phyloP scores from a whole-genome alignment of 306 rosid species.

The Senna tora region DNA sequence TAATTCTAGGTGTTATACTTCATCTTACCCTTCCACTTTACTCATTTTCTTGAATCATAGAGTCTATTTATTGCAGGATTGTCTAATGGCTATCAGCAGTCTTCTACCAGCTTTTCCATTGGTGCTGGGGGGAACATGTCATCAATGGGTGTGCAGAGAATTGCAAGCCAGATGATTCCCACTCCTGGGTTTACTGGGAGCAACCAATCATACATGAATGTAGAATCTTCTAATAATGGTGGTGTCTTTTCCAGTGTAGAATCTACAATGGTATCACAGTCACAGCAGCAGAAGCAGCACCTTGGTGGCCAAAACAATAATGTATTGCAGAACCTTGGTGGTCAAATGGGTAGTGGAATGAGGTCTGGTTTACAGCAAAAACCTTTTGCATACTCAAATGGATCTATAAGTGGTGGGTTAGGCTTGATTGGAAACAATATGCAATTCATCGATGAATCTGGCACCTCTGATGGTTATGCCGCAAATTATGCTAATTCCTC shows the following conservation, averaged over 20 bases:
- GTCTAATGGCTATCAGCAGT: constrained; percentile 85
- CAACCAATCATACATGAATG: constrained; percentile 61
- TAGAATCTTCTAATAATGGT: constrained; percentile 67
- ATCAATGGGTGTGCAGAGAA: constrained; percentile 66
- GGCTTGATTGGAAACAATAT: constrained; percentile 79
- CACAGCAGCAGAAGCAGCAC: constrained; percentile 78
- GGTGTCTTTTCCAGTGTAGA: constrained; percentile 72
- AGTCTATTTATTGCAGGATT: constrained; percentile 61
- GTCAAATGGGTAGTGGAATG: constrained; percentile 79
- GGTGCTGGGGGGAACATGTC: constrained; percentile 76
- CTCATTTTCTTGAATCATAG: constrained; percentile 34
- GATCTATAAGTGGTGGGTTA: constrained; percentile 63
- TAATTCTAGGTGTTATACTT: constrained; percentile 41
- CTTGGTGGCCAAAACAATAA: constrained; percentile 73
- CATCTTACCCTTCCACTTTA: constrained; percentile 1
- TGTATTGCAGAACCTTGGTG: constrained; percentile 68
- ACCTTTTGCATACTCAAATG: constrained; percentile 81
- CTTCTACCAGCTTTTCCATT: constrained; percentile 70
- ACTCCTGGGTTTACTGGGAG: constrained; percentile 82
- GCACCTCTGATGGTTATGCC: constrained; percentile 67
- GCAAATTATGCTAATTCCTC: constrained; percentile 62
- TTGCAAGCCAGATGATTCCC: constrained; percentile 95
- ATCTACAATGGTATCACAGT: constrained; percentile 62
- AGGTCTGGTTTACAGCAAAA: constrained; percentile 78
- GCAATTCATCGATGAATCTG: constrained; percentile 63